Percentiles rank a stretch among this genome's conserved stretches.
phyloP scores from a whole-genome alignment of 139 green algal species.

The Trebouxia sp. region DNA sequence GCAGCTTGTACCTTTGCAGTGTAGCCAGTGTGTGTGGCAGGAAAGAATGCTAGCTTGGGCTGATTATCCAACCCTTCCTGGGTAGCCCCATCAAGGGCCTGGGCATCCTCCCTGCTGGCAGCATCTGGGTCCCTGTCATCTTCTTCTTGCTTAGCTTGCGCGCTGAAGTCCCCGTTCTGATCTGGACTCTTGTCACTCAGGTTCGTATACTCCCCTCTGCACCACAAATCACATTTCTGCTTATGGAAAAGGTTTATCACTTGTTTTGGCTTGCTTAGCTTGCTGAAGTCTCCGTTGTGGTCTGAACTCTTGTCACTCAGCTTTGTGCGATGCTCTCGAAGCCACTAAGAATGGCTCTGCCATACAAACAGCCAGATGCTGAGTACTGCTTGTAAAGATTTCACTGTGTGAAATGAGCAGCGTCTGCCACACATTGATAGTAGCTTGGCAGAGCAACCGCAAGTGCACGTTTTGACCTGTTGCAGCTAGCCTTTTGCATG shows the following conservation, averaged over 20 bases:
- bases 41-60: slow-evolving; percentile 27
- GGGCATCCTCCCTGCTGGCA: slow-evolving; percentile 4
- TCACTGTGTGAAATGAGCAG: too few relatives aligned
- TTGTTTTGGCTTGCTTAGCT: not conserved
- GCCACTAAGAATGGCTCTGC: too few relatives aligned
- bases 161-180: not conserved
- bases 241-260: too few relatives aligned
- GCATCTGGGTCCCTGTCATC: not conserved
- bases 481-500: too few relatives aligned
- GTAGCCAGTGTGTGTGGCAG: slow-evolving; percentile 23
- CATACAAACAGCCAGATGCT: too few relatives aligned
- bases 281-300: not conserved
- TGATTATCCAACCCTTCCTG: not conserved
- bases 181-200: not conserved
- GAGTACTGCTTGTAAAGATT: too few relatives aligned
- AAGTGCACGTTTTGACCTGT: too few relatives aligned
- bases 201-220: slow-evolving; percentile 4
- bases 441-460: too few relatives aligned
- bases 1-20: slow-evolving; percentile 15
- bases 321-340: not conserved
- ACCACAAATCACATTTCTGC: too few relatives aligned
- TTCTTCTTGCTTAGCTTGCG: not conserved
- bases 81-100: not conserved
- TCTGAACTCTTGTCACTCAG: not conserved
- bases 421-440: too few relatives aligned